phyloP scores from a whole-genome alignment of 2,329 filamentous ascomycete genomes.

The Pseudocercospora crystallina region DNA sequence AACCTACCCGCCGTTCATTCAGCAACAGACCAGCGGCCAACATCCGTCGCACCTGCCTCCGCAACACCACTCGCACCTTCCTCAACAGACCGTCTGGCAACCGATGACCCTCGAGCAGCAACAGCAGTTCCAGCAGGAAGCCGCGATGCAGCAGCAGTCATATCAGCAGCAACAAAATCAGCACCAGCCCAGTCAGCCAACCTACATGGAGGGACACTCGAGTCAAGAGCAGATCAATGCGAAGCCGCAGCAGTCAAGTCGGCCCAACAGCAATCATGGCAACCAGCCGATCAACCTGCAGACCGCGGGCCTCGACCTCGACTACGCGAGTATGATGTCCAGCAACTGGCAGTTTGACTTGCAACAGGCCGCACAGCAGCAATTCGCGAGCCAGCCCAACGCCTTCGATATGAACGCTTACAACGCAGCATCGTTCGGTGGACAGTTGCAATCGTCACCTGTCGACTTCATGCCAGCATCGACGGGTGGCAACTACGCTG shows the following conservation, averaged over 20 bases:
- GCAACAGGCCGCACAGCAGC: conserved; percentile 27
- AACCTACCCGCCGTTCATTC: conserved; percentile 29
- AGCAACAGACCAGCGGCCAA: conserved; percentile 20
- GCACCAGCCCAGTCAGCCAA: conserved; percentile 17
- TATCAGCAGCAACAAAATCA: conserved; percentile 25
- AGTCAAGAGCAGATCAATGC: conserved; percentile 23
- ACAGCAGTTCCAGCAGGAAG: conserved; percentile 18
- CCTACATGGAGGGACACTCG: conserved; percentile 20
- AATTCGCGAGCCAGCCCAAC: conserved; percentile 30
- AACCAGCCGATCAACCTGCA: conserved; percentile 32
- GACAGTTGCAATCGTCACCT: conserved; percentile 46
- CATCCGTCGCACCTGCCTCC: conserved; percentile 4
- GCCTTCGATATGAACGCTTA: conserved; percentile 38
- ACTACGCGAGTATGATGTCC: conserved; percentile 35
- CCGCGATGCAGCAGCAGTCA: conserved; percentile 27
- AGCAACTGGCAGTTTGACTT: conserved; percentile 48
- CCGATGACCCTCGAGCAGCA: conserved; percentile 23
- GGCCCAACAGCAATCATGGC: conserved; percentile 33
- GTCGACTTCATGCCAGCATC: conserved; percentile 47
- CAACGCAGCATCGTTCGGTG: conserved; percentile 39
- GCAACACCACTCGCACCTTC: conserved; percentile 5
- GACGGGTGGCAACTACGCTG: conserved; percentile 40
- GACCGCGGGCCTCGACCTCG: conserved; percentile 33
- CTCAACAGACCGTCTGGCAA: conserved; percentile 12
- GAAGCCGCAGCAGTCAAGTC: conserved; percentile 24